Base-by-base conservation (phyloP, 2,329 filamentous ascomycete species). In the Penicillium sp. region DNA sequence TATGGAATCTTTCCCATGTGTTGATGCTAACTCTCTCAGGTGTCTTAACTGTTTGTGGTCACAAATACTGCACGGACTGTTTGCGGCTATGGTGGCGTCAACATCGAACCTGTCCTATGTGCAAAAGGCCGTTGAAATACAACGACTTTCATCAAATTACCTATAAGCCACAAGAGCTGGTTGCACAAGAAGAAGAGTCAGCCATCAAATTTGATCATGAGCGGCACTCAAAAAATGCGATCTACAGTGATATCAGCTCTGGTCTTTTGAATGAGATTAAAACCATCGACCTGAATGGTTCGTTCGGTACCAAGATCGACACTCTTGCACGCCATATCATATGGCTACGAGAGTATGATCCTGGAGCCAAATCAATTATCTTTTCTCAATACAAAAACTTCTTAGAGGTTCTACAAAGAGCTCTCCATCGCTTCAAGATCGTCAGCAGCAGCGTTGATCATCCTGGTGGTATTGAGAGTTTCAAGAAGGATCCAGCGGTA, bases 371-470 rank as follows among this genome's bases (percentile, higher is more conserved):
- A 71, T 90, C 91, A 0, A 90, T 99, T 70, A 83, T 98, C n/a
- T 99, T 96, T 73, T 96, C 91, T 1, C 93, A 98, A 75, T 95
- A 92, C 73, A 85, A 85, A 54, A 88, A 91, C 53, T 98, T 97
- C 65, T 80, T 98, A 1, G 78, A 83, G 1, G 86, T 96, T 7
- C 80, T 98, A 0, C 82, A 81, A 9, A 81, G 80, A 10, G 93
- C 92, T 0, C 88, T 98, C 50, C 69, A 73, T 2, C 81, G 83
- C 4, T 91, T 91, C 73, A 84, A 85, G 49, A 93, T 99, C 61
- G 87, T 88, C 1, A 88, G 83, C 66, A 85, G 87, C 9, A 87
- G 86, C 4, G 89, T 97, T 55, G 86, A 89, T 56, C 83, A 84
- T 14, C 78, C 82, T 13, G 77, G 85, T 58, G 92, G 92, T 10